Conservation (phyloP, 2,329 filamentous ascomycete genomes). For the Pseudogymnoascus sp. region DNA sequence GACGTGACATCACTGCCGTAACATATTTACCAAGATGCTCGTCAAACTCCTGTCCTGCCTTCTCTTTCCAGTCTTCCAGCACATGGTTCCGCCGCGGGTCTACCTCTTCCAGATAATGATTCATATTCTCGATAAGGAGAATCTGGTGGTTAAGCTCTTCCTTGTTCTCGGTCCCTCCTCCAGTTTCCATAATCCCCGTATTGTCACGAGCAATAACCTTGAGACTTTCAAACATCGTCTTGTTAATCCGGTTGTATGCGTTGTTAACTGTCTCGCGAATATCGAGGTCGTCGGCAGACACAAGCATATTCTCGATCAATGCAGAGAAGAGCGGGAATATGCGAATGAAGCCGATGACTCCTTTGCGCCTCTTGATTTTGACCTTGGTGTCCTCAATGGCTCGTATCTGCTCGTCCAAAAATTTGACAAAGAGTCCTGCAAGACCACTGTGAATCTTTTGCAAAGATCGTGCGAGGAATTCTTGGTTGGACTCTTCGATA, state of each 20-base stretch:
- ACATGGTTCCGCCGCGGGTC: constrained; percentile 67
- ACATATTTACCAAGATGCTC: constrained; percentile 88
- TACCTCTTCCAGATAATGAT: constrained; percentile 90
- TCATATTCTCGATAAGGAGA: constrained; percentile 96
- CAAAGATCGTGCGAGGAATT: constrained; percentile 73
- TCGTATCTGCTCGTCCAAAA: constrained; percentile 89
- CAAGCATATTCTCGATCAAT: constrained; percentile 77
- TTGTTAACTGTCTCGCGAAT: constrained; percentile 74
- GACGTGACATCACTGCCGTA: constrained; percentile 78
- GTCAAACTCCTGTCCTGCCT: constrained; percentile 68
- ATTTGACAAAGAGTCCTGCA: constrained; percentile 71
- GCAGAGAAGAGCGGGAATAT: constrained; percentile 83
- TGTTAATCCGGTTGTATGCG: constrained; percentile 82
- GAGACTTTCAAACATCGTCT: constrained; percentile 93
- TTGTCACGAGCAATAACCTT: constrained; percentile 83
- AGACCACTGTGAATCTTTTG: constrained; percentile 73
- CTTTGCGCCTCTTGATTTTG: constrained; percentile 97
- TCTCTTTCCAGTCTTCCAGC: constrained; percentile 73
- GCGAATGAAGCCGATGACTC: constrained; percentile 90
- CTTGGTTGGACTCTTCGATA: constrained; percentile 84
- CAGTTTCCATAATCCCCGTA: constrained; percentile 40
- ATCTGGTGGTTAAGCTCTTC: constrained; percentile 97
- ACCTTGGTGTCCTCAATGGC: constrained; percentile 98
- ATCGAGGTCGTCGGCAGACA: constrained; percentile 52
- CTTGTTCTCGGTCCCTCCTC: constrained; percentile 78